Evolutionary conservation across 2,329 filamentous ascomycete species (phyloP).

Genomic region (Aureobasidium sp.): DNA sequence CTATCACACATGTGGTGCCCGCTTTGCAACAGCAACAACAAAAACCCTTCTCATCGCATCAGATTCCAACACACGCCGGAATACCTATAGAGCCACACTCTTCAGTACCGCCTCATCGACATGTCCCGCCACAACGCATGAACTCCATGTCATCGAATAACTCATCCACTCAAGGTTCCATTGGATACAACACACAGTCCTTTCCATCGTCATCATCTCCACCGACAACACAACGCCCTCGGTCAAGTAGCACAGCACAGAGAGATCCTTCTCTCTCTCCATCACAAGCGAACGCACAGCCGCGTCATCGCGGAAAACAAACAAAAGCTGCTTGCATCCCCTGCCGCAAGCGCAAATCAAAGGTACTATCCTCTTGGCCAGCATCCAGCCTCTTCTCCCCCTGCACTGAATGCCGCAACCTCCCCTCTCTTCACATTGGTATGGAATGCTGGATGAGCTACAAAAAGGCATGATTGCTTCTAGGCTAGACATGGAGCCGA

Average conservation of each 20-base stretch:
- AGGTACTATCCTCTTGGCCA: background rate
- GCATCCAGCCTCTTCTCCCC: background rate
- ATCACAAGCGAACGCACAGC: background rate
- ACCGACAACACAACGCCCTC: background rate
- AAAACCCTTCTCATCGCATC: background rate
- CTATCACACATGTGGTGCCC: background rate
- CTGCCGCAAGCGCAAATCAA: constrained; percentile 10
- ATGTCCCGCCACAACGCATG: background rate
- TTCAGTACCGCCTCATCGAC: background rate
- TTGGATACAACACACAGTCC: background rate
- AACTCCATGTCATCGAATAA: background rate
- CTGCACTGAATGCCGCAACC: background rate
- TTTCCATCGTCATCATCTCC: too few species aligned
- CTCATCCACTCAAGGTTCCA: background rate
- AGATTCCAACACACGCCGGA: background rate
- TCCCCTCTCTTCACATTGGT: background rate
- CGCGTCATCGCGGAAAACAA: background rate
- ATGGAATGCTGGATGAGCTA: background rate
- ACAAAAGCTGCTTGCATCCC: constrained; percentile 10
- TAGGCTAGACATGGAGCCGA: background rate
- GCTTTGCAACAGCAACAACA: background rate
- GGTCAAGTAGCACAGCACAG: background rate
- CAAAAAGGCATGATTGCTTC: background rate
- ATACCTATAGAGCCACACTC: background rate
- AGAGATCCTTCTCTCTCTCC: background rate